phyloP scores from a whole-genome alignment of 768 basidiomycete genomes.

The Leccinum broughii region DNA sequence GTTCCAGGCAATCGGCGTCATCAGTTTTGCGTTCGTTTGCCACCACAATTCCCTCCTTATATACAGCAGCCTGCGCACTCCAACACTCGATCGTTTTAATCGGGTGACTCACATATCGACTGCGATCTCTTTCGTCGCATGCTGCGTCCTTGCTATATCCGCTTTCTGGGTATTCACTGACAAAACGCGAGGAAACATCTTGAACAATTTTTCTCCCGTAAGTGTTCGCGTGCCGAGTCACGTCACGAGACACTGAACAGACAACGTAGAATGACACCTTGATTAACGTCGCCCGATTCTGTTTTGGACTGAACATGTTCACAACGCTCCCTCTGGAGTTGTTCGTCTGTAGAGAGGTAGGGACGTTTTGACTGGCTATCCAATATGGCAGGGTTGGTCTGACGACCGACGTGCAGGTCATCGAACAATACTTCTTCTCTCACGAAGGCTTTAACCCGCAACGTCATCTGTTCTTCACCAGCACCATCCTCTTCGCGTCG shows the following conservation, averaged over 20 bases:
- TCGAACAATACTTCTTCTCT: conserved; percentile 95
- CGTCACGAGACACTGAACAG: conserved; percentile 7
- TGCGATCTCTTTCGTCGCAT: conserved; percentile 78
- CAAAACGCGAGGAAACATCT: conserved; percentile 91
- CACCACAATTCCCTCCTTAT: conserved; percentile 98
- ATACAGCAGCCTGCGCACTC: conserved; percentile 89
- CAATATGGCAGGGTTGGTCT: not conserved
- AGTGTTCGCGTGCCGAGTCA: conserved; percentile 12
- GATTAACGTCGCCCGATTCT: conserved; percentile 94
- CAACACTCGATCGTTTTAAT: conserved; percentile 92
- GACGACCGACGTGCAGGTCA: conserved; percentile 53
- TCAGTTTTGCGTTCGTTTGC: conserved; percentile 95
- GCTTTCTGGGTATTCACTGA: conserved; percentile 90
- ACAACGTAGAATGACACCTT: conserved; percentile 66
- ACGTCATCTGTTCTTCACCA: conserved; percentile 90
- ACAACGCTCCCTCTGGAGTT: conserved; percentile 94
- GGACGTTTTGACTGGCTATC: not conserved
- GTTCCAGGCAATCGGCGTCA: conserved; percentile 96
- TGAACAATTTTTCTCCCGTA: conserved; percentile 90
- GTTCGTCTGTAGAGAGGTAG: conserved; percentile 95
- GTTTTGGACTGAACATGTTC: conserved; percentile 96
- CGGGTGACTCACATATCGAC: conserved; percentile 93
- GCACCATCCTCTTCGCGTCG: conserved; percentile 73
- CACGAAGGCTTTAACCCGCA: conserved; percentile 79
- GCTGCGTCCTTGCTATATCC: conserved; percentile 78